Base-by-base conservation (phyloP, 2,329 filamentous ascomycete species). In the Penicillium sp. region DNA sequence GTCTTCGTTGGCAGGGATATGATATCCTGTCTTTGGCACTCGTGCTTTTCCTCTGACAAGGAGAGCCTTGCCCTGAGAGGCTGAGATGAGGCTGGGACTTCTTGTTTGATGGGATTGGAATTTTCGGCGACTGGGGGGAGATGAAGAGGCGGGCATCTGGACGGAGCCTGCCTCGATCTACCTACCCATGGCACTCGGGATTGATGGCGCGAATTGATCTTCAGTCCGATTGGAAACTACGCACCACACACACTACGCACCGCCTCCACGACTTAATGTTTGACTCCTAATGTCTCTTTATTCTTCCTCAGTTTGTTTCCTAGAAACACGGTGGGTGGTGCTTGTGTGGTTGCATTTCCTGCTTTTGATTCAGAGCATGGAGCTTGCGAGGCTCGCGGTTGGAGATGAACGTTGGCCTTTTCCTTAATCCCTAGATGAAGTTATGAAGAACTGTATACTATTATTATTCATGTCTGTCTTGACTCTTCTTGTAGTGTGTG, bases 401-500 rank as follows among this genome's bases (percentile, higher is more conserved):
- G 49, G 31, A 64, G 59, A 52, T 52, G 55, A 64, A 68, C 56
- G 57, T 67, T 60, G 61, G 56, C 65, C 59, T 65, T 67, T 63
- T 65, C 60, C 58, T 66, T 66, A 65, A 60, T 63, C 60, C 58
- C 58, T 62, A 65, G 59, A 66, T 62, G 62, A 65, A 63, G 51
- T 62, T 66, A 68, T 63, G 63, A 66, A 62, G 56, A 55, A 66
- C 62, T 67, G 63, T 68, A 68, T 55, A 68, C 54, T 57, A 57
- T 31, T 59, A 56, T 47, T 34, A 31, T 20, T 28, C 28, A 31
- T 35, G 22, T 39, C 43, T 28, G 39, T 5, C 25, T 28, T 52
- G 15, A 10, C 34, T 31, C 11, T n/a, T n/a, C 5, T 7, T 10
- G 4, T 12, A 25, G 11, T 14, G 42, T 5, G 14, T 14, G 11